Conservation (phyloP, 1,139 yeast genomes). For the Chernovozyma aurita region DNA sequence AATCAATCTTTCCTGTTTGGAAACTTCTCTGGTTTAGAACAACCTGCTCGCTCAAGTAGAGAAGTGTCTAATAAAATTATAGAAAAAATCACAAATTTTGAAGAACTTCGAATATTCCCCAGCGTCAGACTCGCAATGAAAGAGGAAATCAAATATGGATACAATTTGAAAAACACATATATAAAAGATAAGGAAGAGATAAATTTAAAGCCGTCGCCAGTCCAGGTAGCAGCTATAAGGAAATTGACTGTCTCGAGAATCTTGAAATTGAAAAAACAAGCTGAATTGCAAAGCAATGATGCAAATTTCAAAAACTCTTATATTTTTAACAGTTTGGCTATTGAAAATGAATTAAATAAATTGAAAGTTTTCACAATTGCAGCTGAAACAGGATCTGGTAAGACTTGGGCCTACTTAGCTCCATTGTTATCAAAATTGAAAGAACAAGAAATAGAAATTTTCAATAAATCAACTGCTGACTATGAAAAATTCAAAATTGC, state of each 20-base stretch:
- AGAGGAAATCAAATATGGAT: conserved; percentile 51
- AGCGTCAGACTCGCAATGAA: conserved; percentile 60
- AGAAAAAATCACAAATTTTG: conserved; percentile 54
- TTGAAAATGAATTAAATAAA: conserved; percentile 30
- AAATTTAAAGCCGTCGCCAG: conserved; percentile 36
- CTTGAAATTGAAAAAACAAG: conserved; percentile 15
- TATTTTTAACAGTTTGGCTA: conserved; percentile 25
- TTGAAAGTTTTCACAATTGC: conserved; percentile 74
- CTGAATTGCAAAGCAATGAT: conserved; percentile 4
- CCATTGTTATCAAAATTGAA: conserved; percentile 68
- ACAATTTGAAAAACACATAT: conserved; percentile 36
- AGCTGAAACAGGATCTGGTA: conserved; percentile 96
- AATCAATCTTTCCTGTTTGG: conserved; percentile 15
- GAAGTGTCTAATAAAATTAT: conserved; percentile 27
- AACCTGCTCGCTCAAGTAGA: conserved; percentile 15
- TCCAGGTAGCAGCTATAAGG: conserved; percentile 42
- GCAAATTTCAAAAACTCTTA: conserved; percentile 8
- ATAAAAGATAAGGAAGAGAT: conserved; percentile 27
- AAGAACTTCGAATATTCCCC: conserved; percentile 62
- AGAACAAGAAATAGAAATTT: conserved; percentile 43
- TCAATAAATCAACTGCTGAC: conserved; percentile 20
- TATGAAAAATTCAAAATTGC: conserved; percentile 25
- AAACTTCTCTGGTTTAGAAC: conserved; percentile 22
- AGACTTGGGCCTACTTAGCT: conserved; percentile 85
- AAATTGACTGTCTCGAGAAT: conserved; percentile 37